These are phyloP conservation scores for Peronospora farinosa DNA, from an alignment of 352 stramenopile genomes.

Conservation along the genomic window DNA sequence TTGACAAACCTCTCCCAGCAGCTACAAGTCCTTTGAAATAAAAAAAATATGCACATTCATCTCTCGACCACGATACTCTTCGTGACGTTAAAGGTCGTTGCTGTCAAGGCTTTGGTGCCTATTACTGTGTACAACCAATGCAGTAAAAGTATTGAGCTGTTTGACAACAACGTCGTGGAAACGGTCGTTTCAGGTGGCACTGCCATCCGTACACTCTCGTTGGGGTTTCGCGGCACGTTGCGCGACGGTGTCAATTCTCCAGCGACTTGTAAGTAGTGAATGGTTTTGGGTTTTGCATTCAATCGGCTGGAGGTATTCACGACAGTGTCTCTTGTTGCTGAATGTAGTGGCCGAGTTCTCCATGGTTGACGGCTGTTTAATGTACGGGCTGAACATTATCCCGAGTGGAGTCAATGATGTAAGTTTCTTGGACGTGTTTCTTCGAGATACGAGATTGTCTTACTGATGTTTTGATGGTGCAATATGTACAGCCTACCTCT, in stretches of 20 bases:
- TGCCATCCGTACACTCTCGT: constrained; percentile 29
- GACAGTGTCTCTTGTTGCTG: not conserved
- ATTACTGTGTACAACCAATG: constrained; percentile 55
- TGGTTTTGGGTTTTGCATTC: not conserved
- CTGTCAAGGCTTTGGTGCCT: constrained; percentile 22
- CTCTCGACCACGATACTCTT: no score
- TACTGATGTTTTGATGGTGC: constrained; percentile 7
- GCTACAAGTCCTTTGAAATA: no score
- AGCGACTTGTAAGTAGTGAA: constrained; percentile 29
- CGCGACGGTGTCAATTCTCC: constrained; percentile 41
- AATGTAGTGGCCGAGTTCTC: constrained; percentile 42
- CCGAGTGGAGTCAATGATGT: constrained; percentile 29
- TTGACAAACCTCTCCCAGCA: no score
- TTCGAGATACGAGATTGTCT: not conserved
- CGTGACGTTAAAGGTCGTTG: not conserved
- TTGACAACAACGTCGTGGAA: constrained; percentile 47
- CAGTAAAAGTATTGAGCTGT: constrained; percentile 40
- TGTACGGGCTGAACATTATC: constrained; percentile 46
- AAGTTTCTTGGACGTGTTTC: constrained; percentile 14
- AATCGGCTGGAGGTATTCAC: not conserved
- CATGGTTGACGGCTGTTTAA: constrained; percentile 27
- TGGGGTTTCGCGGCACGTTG: constrained; percentile 55
- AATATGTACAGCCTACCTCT: constrained; percentile 26
- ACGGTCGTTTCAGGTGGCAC: constrained; percentile 31
- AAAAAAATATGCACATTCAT: no score